phyloP scores from a whole-genome alignment of 192 early-diverging fungal genomes.

The Backusella tuberculispora region DNA sequence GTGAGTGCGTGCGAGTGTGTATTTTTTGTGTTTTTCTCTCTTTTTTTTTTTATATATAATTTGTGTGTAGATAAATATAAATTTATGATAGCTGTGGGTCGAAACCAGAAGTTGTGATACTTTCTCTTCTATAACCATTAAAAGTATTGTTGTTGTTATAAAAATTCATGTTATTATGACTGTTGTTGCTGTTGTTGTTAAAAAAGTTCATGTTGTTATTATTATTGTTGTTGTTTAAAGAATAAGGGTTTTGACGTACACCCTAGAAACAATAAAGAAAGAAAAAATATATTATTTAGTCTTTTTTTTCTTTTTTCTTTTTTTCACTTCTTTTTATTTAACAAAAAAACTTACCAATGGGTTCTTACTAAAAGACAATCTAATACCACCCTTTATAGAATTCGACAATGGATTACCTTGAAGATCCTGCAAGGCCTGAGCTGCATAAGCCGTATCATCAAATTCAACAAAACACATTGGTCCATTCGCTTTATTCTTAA shows the following conservation, averaged over 20 bases:
- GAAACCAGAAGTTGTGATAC: conserved; percentile 18
- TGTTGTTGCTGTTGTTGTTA: conserved; percentile 7
- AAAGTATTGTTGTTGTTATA: background rate
- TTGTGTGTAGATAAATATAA: too few species aligned
- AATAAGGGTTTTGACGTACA: conserved; percentile 17
- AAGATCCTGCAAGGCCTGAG: conserved; percentile 86
- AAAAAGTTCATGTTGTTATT: background rate
- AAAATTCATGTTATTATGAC: background rate
- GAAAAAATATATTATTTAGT: background rate
- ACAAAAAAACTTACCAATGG: conserved; percentile 58
- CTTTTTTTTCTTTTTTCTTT: too few species aligned
- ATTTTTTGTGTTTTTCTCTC: background rate
- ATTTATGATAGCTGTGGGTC: conserved; percentile 16
- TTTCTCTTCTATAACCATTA: conserved; percentile 23
- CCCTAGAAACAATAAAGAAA: background rate
- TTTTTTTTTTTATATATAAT: too few species aligned
- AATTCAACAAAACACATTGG: conserved; percentile 99
- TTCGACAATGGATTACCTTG: conserved; percentile 84
- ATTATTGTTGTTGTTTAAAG: conserved; percentile 6
- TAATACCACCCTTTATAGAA: conserved; percentile 92
- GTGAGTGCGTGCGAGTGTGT: background rate
- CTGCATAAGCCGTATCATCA: conserved; percentile 91
- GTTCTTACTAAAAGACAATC: conserved; percentile 95
- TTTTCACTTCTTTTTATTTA: too few species aligned
- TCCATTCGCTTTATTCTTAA: conserved; percentile 85